Percentiles rank a stretch among this genome's conserved stretches.
These are phyloP conservation scores for Solanum lycopersicoides DNA, from an alignment of 257 asterid genomes.

Conservation along the genomic window DNA sequence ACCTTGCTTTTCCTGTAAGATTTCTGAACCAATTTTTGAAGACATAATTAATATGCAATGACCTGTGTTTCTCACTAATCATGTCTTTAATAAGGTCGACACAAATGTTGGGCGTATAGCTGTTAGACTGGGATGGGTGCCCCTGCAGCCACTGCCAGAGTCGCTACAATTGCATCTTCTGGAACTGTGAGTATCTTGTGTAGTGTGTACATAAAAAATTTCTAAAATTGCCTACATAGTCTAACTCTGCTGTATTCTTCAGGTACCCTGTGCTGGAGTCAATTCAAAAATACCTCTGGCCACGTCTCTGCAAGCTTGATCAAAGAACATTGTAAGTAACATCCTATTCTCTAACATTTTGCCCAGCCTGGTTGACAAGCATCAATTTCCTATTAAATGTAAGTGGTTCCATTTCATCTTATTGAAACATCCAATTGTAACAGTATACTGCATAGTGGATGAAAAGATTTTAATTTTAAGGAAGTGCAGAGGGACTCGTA, in stretches of 20 bases:
- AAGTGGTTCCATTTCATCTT: background rate
- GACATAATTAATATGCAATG: background rate
- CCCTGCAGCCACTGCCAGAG: conserved; percentile 96
- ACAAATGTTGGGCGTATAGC: conserved; percentile 99
- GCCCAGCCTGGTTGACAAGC: background rate
- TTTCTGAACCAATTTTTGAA: conserved; percentile 6
- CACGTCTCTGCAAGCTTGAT: conserved; percentile 58
- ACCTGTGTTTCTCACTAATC: background rate
- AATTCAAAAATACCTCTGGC: conserved; percentile 46
- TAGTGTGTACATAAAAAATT: background rate
- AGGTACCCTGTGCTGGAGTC: conserved; percentile 54
- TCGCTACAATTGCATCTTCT: conserved; percentile 92
- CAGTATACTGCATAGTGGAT: background rate
- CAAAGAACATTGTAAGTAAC: conserved; percentile 34
- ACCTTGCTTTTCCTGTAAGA: conserved; percentile 97
- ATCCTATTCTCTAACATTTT: background rate
- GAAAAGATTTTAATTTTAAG: background rate
- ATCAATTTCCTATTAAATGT: background rate
- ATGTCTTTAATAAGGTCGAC: conserved; percentile 59
- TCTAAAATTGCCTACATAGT: background rate
- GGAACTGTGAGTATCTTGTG: conserved; percentile 62
- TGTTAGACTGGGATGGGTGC: conserved; percentile 98
- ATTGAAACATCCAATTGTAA: background rate
- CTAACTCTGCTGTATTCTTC: background rate
- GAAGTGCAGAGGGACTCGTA: background rate